Percentiles rank a stretch among this genome's conserved stretches.
phyloP scores from a whole-genome alignment of 2,329 filamentous ascomycete species.

The Colletotrichum orchidophilum region DNA sequence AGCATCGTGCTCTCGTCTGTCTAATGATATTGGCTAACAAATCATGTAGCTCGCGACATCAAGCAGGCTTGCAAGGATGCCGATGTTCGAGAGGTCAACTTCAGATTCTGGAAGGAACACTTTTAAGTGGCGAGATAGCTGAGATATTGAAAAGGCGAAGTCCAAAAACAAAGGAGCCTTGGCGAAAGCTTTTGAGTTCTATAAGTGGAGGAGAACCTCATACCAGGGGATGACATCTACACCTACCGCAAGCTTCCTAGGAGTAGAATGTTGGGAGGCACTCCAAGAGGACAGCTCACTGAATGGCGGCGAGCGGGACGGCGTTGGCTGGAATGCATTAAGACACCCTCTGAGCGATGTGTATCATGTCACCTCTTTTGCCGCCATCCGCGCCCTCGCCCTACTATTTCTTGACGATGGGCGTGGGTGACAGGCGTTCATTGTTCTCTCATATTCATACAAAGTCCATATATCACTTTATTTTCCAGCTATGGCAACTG shows the following conservation, averaged over 20 bases:
- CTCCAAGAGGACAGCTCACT: background rate
- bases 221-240: slow-evolving; percentile 11
- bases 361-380: slow-evolving; percentile 29
- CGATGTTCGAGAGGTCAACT: slow-evolving; percentile 81
- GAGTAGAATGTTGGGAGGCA: background rate
- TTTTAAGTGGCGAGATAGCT: slow-evolving; percentile 55
- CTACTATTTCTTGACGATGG: slow-evolving; percentile 5
- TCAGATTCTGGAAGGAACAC: slow-evolving; percentile 99
- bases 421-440: slow-evolving; percentile 8
- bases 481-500: slow-evolving; percentile 12
- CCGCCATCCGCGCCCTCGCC: slow-evolving; percentile 13
- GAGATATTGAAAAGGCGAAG: background rate
- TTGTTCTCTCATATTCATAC: slow-evolving; percentile 27
- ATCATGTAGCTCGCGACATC: slow-evolving; percentile 78
- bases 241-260: slow-evolving; percentile 4
- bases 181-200: slow-evolving; percentile 1
- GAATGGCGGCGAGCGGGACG: slow-evolving; percentile 15
- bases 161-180: slow-evolving; percentile 5
- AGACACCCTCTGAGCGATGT: slow-evolving; percentile 24
- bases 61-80: slow-evolving; percentile 80
- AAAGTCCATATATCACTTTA: slow-evolving; percentile 26
- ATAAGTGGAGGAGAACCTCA: slow-evolving; percentile 3
- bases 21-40: slow-evolving; percentile 44
- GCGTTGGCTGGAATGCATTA: slow-evolving; percentile 32
- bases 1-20: slow-evolving; percentile 40